Conservation (phyloP, 148 eudicot genomes). For the Amaranthus cruentus region DNA sequence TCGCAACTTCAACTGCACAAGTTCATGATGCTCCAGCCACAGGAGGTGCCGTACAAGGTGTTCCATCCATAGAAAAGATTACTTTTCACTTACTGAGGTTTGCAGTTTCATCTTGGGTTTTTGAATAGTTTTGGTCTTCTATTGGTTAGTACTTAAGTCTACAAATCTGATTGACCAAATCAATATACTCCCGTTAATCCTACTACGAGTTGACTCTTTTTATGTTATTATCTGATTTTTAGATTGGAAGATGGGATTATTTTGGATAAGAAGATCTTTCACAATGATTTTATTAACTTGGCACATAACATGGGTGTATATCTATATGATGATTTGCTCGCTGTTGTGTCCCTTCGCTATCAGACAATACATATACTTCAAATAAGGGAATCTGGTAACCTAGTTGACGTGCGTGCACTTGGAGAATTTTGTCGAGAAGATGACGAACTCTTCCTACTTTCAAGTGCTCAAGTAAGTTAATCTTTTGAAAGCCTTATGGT, state of each 20-base stretch:
- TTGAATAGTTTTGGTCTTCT: conserved; percentile 30
- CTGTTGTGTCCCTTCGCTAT: conserved; percentile 88
- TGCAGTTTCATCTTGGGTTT: conserved; percentile 28
- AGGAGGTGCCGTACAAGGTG: conserved; percentile 77
- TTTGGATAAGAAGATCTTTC: conserved; percentile 84
- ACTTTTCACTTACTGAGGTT: conserved; percentile 89
- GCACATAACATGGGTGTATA: conserved; percentile 80
- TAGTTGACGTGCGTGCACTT: conserved; percentile 81
- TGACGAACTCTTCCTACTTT: conserved; percentile 82
- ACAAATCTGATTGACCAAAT: not conserved
- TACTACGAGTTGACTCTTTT: conserved; percentile 13
- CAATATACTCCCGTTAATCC: not conserved
- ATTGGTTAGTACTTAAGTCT: conserved; percentile 24
- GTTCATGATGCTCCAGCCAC: conserved; percentile 73
- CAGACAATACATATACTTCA: conserved; percentile 91
- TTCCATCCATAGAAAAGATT: conserved; percentile 85
- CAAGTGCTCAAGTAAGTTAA: conserved; percentile 71
- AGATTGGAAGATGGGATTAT: conserved; percentile 88
- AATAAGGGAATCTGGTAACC: conserved; percentile 82
- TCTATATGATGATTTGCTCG: conserved; percentile 84
- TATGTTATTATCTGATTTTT: conserved; percentile 14
- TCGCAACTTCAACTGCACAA: conserved; percentile 94
- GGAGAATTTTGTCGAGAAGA: conserved; percentile 95
- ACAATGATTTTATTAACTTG: conserved; percentile 81
- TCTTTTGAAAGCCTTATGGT: conserved; percentile 7